Evolutionary conservation across 495 filamentous ascomycete genomes (phyloP), one percentile per base, ranked within the genome.

Genomic region (Durotheca rogersii): DNA sequence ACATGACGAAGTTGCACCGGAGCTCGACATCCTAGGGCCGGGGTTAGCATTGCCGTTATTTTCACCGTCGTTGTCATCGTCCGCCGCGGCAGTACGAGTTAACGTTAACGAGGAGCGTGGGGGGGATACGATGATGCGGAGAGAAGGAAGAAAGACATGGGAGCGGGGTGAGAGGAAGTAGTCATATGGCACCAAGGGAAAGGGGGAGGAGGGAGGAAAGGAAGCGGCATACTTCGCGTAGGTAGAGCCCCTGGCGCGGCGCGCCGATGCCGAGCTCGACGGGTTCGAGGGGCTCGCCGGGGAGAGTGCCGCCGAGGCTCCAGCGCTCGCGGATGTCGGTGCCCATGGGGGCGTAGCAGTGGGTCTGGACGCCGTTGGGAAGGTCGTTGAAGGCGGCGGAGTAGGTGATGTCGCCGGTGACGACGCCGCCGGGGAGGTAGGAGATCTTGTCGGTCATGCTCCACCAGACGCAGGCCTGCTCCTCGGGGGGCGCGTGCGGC

Each of bases 301-400:
- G 83, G 10, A 85, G 62, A 16, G 72, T 75, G 9, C 87, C 86
- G 27, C 75, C 79, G 6, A 81, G 64, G 0, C 70, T 81, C 81
- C 85, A 90, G 67, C 83, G 84, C 33, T 78, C 81, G 37, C 78
- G 78, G 51, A 93, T 83, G 36, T 89, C 83, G 44, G 85, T 66
- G 10, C 80, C 80, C 58, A 81, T 65, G 0, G 85, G 71, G 1
- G 87, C 87, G 51, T 87, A 88, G 52, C 78, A 76, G 61, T 91
- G 88, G 7, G 87, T 89, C 67, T 87, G 81, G 21, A 91, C 60
- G 2, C 87, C 88, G 41, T 76, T 75, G 2, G 78, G 67, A 15
- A 86, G 66, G 53, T 90, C 78, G 68, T 87, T 76, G 68, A 93
- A 90, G 53, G 83, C 85, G 49, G 76, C 85, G 14, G 84, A 84